Evolutionary conservation across 139 green algal species (phyloP).

Genomic region (Chlamydomonas sp.): DNA sequence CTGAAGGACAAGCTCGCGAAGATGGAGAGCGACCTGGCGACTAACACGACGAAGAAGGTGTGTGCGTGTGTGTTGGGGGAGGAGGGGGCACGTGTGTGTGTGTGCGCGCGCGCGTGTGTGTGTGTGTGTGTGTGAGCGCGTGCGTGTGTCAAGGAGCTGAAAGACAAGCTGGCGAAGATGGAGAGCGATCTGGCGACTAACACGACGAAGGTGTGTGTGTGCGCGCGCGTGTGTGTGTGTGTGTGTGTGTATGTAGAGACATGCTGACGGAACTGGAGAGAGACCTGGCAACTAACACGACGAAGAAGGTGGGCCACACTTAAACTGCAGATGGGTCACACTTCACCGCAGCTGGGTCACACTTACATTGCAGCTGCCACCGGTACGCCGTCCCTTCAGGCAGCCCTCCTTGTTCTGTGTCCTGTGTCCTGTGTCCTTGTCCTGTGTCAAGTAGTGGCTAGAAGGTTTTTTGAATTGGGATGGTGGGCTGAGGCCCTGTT

Average conservation of each 20-base stretch:
- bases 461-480: too few relatives aligned
- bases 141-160: constrained; percentile 40
- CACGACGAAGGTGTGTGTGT: constrained; percentile 53
- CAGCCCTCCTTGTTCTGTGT: too few relatives aligned
- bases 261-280: constrained; percentile 65
- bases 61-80: too few relatives aligned
- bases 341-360: constrained; percentile 49
- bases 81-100: too few relatives aligned
- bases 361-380: too few relatives aligned
- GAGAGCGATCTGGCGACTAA: constrained; percentile 54
- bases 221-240: too few relatives aligned
- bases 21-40: constrained; percentile 60
- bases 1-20: constrained; percentile 58
- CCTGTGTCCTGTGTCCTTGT: too few relatives aligned
- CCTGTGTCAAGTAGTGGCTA: too few relatives aligned
- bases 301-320: constrained; percentile 52
- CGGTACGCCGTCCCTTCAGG: too few relatives aligned
- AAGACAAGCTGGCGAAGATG: constrained; percentile 65
- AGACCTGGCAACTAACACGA: constrained; percentile 51
- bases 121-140: too few relatives aligned
- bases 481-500: too few relatives aligned
- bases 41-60: constrained; percentile 62
- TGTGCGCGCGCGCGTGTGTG: too few relatives aligned
- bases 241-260: constrained; percentile 44
- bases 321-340: not conserved